Base-by-base conservation (phyloP, 2,329 filamentous ascomycete genomes). In the Colletotrichum acutatum region DNA sequence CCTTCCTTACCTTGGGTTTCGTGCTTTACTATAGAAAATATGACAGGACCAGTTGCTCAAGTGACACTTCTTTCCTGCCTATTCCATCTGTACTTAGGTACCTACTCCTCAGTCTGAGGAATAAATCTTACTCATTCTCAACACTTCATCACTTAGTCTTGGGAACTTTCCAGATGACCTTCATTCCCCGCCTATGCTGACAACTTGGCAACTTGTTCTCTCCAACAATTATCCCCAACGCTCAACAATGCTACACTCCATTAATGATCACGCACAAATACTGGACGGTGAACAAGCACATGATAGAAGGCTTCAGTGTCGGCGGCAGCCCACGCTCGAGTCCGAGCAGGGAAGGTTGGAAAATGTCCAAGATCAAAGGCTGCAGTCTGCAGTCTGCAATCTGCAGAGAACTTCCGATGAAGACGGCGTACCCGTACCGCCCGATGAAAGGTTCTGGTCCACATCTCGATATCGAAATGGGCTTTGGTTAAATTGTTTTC, bases 381-480 rank as follows among this genome's bases (percentile, higher is more conserved):
- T 42, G 14, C 37, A 42, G 37, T 42, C 37, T 42, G 32, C 32
- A 34, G 5, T 12, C 37, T 42, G 37, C 37, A 42, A 16, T 42
- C 14, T 42, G 28, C 60, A 53, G 46, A 22, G 60, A 42, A 28
- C 22, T 32, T 53, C 28, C 46, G n/a, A 53, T 30, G 46, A 52
- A 22, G n/a, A 54, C 66, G 53, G 59, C 66, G 32, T n/a, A 56
- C n/a, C 59, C 66, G 26, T n/a, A 56, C n/a, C 59, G 19, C 59
- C 59, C 60, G 32, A 71, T 52, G 32, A 69, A 69, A 53, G 59
- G 32, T 24, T 19, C 22, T 16, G 58, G 19, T 69, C 66, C 69
- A 59, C 69, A 53, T 24, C 28, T 26, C 46, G 46, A 61, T 61
- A 37, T 68, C 64, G 28, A 54, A 32, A 56, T n/a, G 42, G 42